Base-by-base conservation (phyloP, 106 monocot species). In the Dendrobium chrysotoxum region DNA sequence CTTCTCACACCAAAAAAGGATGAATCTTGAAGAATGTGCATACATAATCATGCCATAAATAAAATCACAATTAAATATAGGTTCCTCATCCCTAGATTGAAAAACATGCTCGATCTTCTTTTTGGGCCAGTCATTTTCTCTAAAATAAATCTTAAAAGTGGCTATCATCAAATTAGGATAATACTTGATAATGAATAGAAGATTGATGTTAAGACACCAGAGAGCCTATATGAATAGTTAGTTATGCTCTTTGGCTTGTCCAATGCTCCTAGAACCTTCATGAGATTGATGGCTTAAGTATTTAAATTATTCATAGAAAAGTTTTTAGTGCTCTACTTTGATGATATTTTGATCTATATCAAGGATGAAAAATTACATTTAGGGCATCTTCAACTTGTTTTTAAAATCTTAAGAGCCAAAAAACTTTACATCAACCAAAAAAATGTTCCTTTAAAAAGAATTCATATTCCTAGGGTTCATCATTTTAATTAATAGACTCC, bases 261-360 rank as follows among this genome's bases (percentile, higher is more conserved):
- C 31, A 79, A 79, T 41, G 61, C 40, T 0, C 66, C 65, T 7
- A 79, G 65, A 13, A 79, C 79, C 31, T 79, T 79, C 20, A 79
- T 79, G 79, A 1, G 47, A 20, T 28, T 57, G 4, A 78, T 78
- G 78, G 31, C 28, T 78, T 13, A 9, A 30, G 72, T 50, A 53
- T 0, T 71, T 1, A 28, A 18, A 40, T 23, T 50, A 18, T 80
- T 80, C 20, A 47, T 72, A 7, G 68, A 28, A 2, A 44, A 80
- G 35, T 80, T 80, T 45, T 1, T 80, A 2, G 50, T 80, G 1
- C 31, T 80, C 1, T 80, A 80, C 40, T 46, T 80, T 72, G 72
- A 72, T 53, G 71, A 80, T 26, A 80, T 80, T 20, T 13, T 72
- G 1, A 53, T 80, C 9, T 72, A 46, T 21, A 71, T 40, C 47